A percentile compares a stretch with the other conserved stretches of the same genome.
Evolutionary conservation across 768 basidiomycete species (phyloP).

Genomic region (Auriscalpium microsporum): DNA sequence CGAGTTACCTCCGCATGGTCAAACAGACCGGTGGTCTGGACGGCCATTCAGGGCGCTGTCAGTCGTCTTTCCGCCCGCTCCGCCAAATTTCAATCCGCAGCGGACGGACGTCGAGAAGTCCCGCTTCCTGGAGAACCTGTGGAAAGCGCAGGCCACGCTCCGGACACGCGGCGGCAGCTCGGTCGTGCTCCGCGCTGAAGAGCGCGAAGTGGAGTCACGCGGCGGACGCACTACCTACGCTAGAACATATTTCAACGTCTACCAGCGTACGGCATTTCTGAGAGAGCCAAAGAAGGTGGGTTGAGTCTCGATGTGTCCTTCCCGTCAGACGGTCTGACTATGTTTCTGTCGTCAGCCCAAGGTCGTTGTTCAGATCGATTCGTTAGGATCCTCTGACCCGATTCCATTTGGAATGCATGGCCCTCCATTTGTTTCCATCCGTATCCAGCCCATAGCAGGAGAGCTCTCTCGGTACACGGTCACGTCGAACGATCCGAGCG

Average conservation of each 20-base stretch:
- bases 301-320: not conserved
- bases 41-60: slow-evolving; percentile 76
- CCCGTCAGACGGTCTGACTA: not conserved
- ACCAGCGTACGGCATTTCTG: slow-evolving; percentile 72
- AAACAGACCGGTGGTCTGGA: slow-evolving; percentile 80
- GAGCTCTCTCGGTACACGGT: slow-evolving; percentile 76
- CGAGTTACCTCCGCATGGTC: slow-evolving; percentile 73
- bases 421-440: slow-evolving; percentile 72
- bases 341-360: slow-evolving; percentile 52
- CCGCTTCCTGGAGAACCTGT: slow-evolving; percentile 82
- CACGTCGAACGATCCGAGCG: slow-evolving; percentile 61
- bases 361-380: slow-evolving; percentile 81
- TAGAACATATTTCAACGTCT: slow-evolving; percentile 84
- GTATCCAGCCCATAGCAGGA: slow-evolving; percentile 77
- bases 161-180: slow-evolving; percentile 67
- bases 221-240: slow-evolving; percentile 56
- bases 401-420: slow-evolving; percentile 64
- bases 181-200: slow-evolving; percentile 60
- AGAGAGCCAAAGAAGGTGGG: slow-evolving; percentile 73
- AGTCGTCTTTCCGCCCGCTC: slow-evolving; percentile 67
- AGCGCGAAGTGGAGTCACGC: slow-evolving; percentile 66
- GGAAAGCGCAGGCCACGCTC: slow-evolving; percentile 79
- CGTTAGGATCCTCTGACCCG: slow-evolving; percentile 62
- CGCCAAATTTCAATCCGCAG: slow-evolving; percentile 56
- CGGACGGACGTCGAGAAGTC: slow-evolving; percentile 62